Evolutionary conservation across 2,329 filamentous ascomycete species (phyloP).

Genomic region (Aspergillus texensis): DNA sequence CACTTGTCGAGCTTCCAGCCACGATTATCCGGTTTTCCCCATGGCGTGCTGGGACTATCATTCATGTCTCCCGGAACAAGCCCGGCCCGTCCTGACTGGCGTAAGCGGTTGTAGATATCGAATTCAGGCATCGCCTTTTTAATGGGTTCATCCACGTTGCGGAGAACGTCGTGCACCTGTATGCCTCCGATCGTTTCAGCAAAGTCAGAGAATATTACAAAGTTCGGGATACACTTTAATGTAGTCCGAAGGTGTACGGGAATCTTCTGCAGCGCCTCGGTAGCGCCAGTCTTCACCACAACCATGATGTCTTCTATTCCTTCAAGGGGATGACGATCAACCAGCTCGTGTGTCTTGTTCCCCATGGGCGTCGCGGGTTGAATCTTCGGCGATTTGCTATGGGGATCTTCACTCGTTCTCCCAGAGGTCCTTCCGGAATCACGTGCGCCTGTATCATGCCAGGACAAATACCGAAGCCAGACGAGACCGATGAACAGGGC

Average conservation of each 20-base stretch:
- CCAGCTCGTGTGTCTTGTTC: too few species aligned
- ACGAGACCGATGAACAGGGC: too few species aligned
- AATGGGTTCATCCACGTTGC: constrained; percentile 25
- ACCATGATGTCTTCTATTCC: constrained; percentile 29
- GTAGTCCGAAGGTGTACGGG: constrained; percentile 31
- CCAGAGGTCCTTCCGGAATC: too few species aligned
- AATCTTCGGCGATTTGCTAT: too few species aligned
- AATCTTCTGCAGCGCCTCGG: constrained; percentile 30
- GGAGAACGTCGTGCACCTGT: constrained; percentile 27
- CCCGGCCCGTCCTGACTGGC: constrained; percentile 39
- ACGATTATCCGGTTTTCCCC: too few species aligned
- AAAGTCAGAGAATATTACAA: constrained; percentile 32
- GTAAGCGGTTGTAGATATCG: constrained; percentile 43
- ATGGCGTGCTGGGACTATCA: background rate
- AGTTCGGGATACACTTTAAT: constrained; percentile 31
- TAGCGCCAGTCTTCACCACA: constrained; percentile 32
- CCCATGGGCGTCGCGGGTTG: too few species aligned
- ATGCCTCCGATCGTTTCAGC: constrained; percentile 32
- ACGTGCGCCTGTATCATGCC: too few species aligned
- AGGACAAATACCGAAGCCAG: too few species aligned
- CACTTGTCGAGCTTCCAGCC: constrained; percentile 53
- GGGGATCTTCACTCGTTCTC: too few species aligned
- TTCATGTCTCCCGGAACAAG: background rate
- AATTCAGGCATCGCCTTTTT: constrained; percentile 18
- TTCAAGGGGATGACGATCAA: background rate